Conservation (phyloP, 352 stramenopile species). For the Phytopythium delawarense region DNA sequence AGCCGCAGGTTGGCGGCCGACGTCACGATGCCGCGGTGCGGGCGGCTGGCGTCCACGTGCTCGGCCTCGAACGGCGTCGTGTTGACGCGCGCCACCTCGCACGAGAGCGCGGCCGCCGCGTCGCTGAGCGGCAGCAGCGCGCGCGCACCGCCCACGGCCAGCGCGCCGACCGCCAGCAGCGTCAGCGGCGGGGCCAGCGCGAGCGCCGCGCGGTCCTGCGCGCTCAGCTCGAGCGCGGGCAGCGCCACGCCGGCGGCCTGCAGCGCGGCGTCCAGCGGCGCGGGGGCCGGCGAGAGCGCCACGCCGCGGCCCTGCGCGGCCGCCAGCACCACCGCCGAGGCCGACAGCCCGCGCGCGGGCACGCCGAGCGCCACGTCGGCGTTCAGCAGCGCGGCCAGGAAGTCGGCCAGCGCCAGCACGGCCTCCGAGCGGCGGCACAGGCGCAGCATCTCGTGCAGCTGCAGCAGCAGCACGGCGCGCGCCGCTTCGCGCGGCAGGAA, state of each 20-base stretch:
- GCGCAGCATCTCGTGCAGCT: constrained; percentile 41
- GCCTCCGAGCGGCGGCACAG: constrained; percentile 28
- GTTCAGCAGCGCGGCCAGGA: constrained; percentile 60
- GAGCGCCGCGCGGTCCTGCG: constrained; percentile 33
- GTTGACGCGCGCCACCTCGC: constrained; percentile 65
- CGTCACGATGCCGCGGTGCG: constrained; percentile 85
- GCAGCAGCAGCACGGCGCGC: constrained; percentile 36
- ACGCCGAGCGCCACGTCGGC: constrained; percentile 32
- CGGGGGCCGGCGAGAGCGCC: not conserved
- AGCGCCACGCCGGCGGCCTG: constrained; percentile 27
- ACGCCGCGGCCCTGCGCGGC: not conserved
- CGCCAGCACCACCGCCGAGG: not conserved
- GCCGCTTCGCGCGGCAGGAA: constrained; percentile 10
- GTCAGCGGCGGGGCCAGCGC: constrained; percentile 22
- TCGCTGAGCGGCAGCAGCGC: constrained; percentile 64
- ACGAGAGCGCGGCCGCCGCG: constrained; percentile 78
- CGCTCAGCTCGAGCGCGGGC: constrained; percentile 28
- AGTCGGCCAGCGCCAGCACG: constrained; percentile 27
- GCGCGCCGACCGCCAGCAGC: constrained; percentile 47
- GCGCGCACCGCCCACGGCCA: constrained; percentile 62
- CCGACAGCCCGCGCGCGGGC: constrained; percentile 9
- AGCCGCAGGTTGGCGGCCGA: constrained; percentile 80
- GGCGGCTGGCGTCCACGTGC: constrained; percentile 73
- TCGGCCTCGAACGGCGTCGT: constrained; percentile 78
- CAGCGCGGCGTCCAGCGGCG: constrained; percentile 17